Evolutionary conservation across 805 yeast genomes (phyloP).

Genomic region (Kurtzmaniella fragi): DNA sequence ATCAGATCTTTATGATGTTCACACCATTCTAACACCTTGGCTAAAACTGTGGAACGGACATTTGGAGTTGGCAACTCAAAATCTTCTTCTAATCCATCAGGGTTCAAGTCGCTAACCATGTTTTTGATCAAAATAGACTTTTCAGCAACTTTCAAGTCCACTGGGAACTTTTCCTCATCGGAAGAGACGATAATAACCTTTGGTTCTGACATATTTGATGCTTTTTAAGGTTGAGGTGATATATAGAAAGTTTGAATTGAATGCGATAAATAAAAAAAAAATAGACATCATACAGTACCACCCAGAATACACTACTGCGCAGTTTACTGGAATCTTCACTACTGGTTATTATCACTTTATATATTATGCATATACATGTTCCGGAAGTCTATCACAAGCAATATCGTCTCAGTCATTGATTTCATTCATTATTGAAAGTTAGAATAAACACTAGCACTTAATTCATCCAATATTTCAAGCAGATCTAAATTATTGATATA

Average conservation of each 20-base stretch:
- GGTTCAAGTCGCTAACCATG: constrained; percentile 70
- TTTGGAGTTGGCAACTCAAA: constrained; percentile 86
- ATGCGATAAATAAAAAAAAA: no score
- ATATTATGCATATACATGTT: not conserved
- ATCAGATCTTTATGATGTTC: constrained; percentile 83
- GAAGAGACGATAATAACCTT: constrained; percentile 62
- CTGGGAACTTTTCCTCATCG: constrained; percentile 75
- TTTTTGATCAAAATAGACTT: constrained; percentile 81
- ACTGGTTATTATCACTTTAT: no score
- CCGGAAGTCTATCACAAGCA: not conserved
- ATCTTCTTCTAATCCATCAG: constrained; percentile 59
- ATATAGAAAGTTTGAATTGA: not conserved
- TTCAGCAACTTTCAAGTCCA: constrained; percentile 78
- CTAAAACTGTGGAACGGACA: constrained; percentile 79
- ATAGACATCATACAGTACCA: no score
- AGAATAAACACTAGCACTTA: constrained; percentile 87
- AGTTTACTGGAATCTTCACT: no score
- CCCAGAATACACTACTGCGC: no score
- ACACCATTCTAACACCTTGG: constrained; percentile 94
- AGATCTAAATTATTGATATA: constrained; percentile 33
- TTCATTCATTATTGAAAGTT: constrained; percentile 47
- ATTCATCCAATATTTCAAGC: constrained; percentile 67
- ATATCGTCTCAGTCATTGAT: not conserved
- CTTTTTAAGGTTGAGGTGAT: not conserved
- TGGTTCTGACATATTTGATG: constrained; percentile 18